Conservation (phyloP, 2,329 filamentous ascomycete species). For the Aspergillus proliferans region DNA sequence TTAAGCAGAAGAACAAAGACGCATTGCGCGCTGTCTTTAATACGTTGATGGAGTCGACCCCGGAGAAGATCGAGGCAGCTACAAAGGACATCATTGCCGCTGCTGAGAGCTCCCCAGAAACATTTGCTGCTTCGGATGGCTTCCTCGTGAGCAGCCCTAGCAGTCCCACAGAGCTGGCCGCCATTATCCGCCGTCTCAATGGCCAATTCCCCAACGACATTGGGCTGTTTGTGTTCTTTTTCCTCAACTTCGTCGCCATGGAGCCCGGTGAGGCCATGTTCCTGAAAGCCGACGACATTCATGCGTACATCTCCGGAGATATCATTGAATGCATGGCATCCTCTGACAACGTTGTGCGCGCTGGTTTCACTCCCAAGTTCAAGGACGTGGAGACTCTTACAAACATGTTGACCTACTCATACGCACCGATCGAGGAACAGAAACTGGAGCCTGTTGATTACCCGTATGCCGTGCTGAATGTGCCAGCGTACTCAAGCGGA, state of each 20-base stretch:
- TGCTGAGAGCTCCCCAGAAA: constrained; percentile 60
- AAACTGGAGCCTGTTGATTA: constrained; percentile 86
- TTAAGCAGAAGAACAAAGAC: constrained; percentile 63
- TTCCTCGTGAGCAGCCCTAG: constrained; percentile 30
- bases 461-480: constrained; percentile 76
- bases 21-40: constrained; percentile 70
- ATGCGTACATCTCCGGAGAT: constrained; percentile 72
- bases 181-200: constrained; percentile 71
- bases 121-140: constrained; percentile 59
- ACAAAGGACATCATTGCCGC: constrained; percentile 64
- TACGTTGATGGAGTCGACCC: constrained; percentile 70
- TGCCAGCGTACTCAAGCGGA: constrained; percentile 69
- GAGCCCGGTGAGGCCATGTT: constrained; percentile 90
- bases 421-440: constrained; percentile 88
- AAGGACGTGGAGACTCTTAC: constrained; percentile 89
- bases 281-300: constrained; percentile 91
- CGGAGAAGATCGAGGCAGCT: constrained; percentile 58
- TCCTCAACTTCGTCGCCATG: constrained; percentile 90
- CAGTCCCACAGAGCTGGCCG: constrained; percentile 57
- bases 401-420: constrained; percentile 88
- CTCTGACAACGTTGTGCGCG: constrained; percentile 97
- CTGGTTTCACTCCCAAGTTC: constrained; percentile 96
- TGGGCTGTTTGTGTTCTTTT: constrained; percentile 91
- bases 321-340: constrained; percentile 99
- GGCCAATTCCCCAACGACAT: constrained; percentile 83